phyloP scores from a whole-genome alignment of 164 flowering plant genomes.

The Santalum album region DNA sequence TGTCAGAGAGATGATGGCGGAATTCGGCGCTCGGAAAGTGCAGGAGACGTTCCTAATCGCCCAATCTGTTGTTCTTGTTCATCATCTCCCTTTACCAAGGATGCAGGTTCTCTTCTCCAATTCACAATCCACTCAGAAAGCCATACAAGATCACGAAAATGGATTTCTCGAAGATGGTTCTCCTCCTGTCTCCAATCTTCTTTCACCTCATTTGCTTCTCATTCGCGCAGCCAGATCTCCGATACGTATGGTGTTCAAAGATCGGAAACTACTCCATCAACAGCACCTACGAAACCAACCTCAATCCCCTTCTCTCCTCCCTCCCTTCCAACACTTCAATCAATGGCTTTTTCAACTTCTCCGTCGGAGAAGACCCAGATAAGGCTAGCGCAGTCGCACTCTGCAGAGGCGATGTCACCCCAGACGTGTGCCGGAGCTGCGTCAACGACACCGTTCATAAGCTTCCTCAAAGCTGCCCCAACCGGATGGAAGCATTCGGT shows the following conservation, averaged over 20 bases:
- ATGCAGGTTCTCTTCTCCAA: too few species aligned
- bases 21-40: too few species aligned
- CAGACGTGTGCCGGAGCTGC: conserved; percentile 14
- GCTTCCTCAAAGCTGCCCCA: conserved; percentile 11
- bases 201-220: not conserved
- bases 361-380: conserved; percentile 2
- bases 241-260: not conserved
- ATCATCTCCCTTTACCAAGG: too few species aligned
- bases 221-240: not conserved
- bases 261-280: not conserved
- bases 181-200: not conserved
- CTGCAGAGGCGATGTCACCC: conserved; percentile 21
- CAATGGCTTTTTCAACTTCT: not conserved
- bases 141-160: too few species aligned
- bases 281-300: not conserved
- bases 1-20: too few species aligned
- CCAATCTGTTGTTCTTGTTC: too few species aligned
- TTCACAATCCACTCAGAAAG: too few species aligned
- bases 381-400: conserved; percentile 9
- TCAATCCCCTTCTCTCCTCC: not conserved
- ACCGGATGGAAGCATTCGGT: conserved; percentile 9
- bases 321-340: not conserved
- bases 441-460: conserved; percentile 4
- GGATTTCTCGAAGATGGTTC: too few species aligned
- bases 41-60: too few species aligned